These are phyloP conservation scores for Saxophila tyrrhenica DNA, from an alignment of 495 filamentous ascomycete genomes.

Conservation along the genomic window DNA sequence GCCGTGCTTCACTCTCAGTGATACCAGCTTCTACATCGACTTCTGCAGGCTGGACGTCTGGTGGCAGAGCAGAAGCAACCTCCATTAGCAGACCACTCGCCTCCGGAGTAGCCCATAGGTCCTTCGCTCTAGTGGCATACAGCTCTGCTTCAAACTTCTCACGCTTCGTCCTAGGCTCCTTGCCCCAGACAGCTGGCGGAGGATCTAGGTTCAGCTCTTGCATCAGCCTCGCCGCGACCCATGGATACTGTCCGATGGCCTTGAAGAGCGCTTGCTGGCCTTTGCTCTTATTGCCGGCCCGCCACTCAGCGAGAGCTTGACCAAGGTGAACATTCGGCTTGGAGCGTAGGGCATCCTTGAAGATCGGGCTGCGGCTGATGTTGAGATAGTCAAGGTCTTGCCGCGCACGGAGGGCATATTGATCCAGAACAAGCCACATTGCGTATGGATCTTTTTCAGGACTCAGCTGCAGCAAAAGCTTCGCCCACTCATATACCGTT, in stretches of 20 bases:
- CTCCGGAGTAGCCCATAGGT: constrained; percentile 81
- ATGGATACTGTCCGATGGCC: constrained; percentile 65
- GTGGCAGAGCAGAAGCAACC: constrained; percentile 46
- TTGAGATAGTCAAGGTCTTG: constrained; percentile 67
- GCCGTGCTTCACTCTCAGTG: constrained; percentile 58
- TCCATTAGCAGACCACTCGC: constrained; percentile 59
- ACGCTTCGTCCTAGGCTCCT: constrained; percentile 50
- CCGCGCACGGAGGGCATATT: constrained; percentile 66
- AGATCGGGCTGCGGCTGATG: constrained; percentile 48
- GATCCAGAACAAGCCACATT: constrained; percentile 65
- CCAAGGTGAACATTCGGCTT: constrained; percentile 62
- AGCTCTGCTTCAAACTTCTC: constrained; percentile 66
- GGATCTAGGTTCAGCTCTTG: constrained; percentile 62
- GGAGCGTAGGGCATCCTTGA: constrained; percentile 32
- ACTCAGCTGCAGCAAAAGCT: constrained; percentile 65
- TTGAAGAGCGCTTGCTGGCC: constrained; percentile 50
- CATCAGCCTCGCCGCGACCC: constrained; percentile 68
- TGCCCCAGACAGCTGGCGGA: constrained; percentile 72
- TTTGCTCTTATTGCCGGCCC: constrained; percentile 50
- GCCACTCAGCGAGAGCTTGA: constrained; percentile 58
- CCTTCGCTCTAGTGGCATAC: constrained; percentile 69
- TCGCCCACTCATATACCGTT: constrained; percentile 87
- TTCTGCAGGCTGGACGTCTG: constrained; percentile 25
- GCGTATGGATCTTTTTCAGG: constrained; percentile 71
- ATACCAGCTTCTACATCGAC: constrained; percentile 35